These are phyloP conservation scores for Citrullus mucosospermus DNA, from an alignment of 306 rosid genomes.

Conservation along the genomic window DNA sequence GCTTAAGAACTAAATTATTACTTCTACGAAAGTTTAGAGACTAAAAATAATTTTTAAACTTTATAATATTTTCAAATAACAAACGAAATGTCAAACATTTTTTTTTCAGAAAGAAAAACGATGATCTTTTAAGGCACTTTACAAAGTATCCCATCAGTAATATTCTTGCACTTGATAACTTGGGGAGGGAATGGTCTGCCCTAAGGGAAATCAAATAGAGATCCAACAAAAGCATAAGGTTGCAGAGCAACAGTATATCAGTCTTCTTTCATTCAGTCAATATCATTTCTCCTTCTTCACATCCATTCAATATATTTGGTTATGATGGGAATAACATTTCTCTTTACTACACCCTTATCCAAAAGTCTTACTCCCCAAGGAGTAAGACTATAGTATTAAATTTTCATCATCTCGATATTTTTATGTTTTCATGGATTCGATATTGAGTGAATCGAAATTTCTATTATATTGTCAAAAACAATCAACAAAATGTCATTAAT, in stretches of 20 bases:
- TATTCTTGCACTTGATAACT: background rate
- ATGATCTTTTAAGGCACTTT: constrained; percentile 3
- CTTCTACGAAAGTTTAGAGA: no score
- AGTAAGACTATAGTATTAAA: no score
- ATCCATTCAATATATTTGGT: background rate
- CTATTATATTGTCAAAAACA: no score
- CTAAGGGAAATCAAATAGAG: background rate
- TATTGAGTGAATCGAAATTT: no score
- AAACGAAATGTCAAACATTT: background rate
- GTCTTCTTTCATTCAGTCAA: background rate
- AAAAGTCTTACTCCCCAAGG: background rate
- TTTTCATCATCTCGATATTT: no score
- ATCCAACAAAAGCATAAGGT: background rate
- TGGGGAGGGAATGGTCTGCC: background rate
- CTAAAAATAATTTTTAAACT: no score
- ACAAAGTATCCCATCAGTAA: background rate
- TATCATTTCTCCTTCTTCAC: background rate
- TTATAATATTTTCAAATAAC: background rate
- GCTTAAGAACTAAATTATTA: no score
- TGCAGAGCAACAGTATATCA: background rate
- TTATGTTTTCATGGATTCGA: no score
- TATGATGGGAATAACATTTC: background rate
- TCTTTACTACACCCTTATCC: background rate
- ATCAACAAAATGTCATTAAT: no score
- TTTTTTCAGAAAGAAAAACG: background rate